A percentile compares a stretch with the other conserved stretches of the same genome.
Evolutionary conservation across 163 green algal genomes (phyloP).

Genomic region (Scenedesmus sp.): DNA sequence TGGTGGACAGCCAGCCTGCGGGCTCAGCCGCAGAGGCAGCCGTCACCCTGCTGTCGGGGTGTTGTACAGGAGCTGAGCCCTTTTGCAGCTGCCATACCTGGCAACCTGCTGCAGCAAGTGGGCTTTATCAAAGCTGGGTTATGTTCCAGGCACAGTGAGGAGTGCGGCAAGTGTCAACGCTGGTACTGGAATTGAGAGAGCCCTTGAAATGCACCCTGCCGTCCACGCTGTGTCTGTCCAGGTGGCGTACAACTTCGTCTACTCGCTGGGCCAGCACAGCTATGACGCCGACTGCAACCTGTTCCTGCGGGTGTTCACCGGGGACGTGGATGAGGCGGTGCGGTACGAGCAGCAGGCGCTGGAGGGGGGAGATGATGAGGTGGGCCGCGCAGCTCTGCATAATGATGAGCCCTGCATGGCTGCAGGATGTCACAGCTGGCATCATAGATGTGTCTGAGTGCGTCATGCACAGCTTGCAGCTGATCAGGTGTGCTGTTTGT

Average conservation of each 20-base stretch:
- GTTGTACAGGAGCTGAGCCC: not conserved
- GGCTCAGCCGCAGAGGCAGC: too few species aligned
- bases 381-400: too few species aligned
- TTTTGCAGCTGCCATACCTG: not conserved
- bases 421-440: not conserved
- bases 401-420: too few species aligned
- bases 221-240: not conserved
- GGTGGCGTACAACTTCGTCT: conserved; percentile 70
- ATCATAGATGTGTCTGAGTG: not conserved
- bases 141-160: too few species aligned
- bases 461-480: too few species aligned
- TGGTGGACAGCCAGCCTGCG: not conserved
- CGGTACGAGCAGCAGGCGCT: conserved; percentile 55
- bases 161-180: too few species aligned
- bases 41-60: not conserved
- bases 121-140: too few species aligned
- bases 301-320: conserved; percentile 57
- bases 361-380: conserved; percentile 51
- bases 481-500: too few species aligned
- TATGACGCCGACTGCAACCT: conserved; percentile 72
- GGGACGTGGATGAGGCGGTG: conserved; percentile 63
- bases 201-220: not conserved
- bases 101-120: too few species aligned
- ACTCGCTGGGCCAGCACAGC: conserved; percentile 65
- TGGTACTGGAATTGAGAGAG: too few species aligned